These are phyloP conservation scores for Paratinospora sagittata DNA, from an alignment of 164 flowering plant genomes.

Conservation along the genomic window DNA sequence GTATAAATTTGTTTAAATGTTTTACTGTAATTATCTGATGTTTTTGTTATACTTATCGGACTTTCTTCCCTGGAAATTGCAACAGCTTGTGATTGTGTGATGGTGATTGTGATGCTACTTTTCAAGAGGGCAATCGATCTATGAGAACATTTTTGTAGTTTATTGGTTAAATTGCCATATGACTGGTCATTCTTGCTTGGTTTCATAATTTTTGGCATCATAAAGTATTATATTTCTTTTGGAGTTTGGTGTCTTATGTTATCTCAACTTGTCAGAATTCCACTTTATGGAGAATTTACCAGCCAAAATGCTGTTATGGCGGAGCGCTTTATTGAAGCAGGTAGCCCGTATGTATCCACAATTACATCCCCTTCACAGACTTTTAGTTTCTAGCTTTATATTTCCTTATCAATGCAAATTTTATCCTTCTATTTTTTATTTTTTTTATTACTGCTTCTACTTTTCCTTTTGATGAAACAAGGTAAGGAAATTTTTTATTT, in stretches of 20 bases:
- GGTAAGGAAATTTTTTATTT: no score
- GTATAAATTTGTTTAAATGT: no score
- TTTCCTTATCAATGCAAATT: not conserved
- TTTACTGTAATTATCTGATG: not conserved
- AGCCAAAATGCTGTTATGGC: conserved; percentile 95
- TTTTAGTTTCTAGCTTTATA: not conserved
- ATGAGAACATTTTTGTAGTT: no score
- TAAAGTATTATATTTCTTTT: not conserved
- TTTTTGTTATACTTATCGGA: not conserved
- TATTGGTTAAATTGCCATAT: not conserved
- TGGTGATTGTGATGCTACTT: not conserved
- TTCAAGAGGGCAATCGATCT: not conserved
- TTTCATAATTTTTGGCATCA: not conserved
- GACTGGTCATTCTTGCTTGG: not conserved
- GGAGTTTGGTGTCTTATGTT: not conserved
- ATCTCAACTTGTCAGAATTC: conserved; percentile 47
- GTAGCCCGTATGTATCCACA: conserved; percentile 97
- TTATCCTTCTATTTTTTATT: not conserved
- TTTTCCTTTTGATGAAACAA: not conserved
- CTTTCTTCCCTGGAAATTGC: not conserved
- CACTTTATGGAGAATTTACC: conserved; percentile 89
- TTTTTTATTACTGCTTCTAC: not conserved
- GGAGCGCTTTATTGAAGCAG: conserved; percentile 98
- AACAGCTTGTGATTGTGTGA: not conserved
- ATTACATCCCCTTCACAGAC: conserved; percentile 3